Percentiles rank a stretch among this genome's conserved stretches.
Evolutionary conservation across 192 early-diverging fungal species (phyloP).

Genomic region (Cladochytrium replicatum): DNA sequence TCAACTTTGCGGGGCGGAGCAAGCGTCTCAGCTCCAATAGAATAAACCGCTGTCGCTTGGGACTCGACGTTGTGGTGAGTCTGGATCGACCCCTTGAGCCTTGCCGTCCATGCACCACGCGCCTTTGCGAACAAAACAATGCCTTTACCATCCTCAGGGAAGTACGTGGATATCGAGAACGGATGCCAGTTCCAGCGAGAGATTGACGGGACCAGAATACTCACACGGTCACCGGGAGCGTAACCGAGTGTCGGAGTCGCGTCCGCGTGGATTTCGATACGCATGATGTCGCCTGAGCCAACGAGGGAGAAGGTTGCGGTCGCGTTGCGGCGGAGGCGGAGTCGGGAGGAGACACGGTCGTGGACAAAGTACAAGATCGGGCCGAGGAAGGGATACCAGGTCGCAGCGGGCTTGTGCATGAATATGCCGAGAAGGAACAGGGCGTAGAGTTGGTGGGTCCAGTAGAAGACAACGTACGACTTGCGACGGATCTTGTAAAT

Average conservation of each 20-base stretch:
- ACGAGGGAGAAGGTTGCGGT: not conserved
- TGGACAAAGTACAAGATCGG: not conserved
- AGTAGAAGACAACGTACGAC: not conserved
- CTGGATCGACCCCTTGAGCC: not conserved
- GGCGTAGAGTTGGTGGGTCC: not conserved
- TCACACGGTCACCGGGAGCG: conserved; percentile 2
- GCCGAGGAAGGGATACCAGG: conserved; percentile 1
- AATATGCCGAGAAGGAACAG: not conserved
- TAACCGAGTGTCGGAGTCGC: not conserved
- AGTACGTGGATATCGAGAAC: not conserved
- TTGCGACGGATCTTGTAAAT: not conserved
- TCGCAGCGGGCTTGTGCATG: not conserved
- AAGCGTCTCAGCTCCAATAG: too few species aligned
- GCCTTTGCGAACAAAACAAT: not conserved
- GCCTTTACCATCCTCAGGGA: not conserved
- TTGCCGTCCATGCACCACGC: not conserved
- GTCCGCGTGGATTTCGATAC: not conserved
- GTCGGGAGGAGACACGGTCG: not conserved
- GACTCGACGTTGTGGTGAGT: not conserved
- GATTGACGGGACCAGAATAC: not conserved
- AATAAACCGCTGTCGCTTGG: too few species aligned
- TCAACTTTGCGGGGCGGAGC: too few species aligned
- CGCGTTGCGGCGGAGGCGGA: not conserved
- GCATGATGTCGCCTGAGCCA: not conserved
- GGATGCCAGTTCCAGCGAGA: conserved; percentile 3